Evolutionary conservation across 805 yeast species (phyloP).

Genomic region (Saccharomyces mikatae): DNA sequence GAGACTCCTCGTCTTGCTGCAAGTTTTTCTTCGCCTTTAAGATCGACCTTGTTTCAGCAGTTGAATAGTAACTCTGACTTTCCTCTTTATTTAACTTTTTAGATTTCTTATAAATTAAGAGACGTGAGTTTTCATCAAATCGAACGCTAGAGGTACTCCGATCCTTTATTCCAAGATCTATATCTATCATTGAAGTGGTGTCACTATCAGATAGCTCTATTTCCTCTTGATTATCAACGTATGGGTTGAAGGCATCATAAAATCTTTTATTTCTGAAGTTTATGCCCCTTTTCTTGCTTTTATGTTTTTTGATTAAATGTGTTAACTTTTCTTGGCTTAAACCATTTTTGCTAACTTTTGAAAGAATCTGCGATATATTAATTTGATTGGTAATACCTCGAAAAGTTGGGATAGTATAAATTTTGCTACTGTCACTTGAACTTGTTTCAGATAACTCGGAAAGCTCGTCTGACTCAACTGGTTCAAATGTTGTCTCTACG

Average conservation of each 20-base stretch:
- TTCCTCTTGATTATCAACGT: not conserved
- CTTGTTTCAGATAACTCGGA: not conserved
- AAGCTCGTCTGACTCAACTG: not conserved
- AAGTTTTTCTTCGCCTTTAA: slow-evolving; percentile 31
- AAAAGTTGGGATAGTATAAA: slow-evolving; percentile 39
- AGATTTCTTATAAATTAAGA: slow-evolving; percentile 2
- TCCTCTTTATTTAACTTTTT: not conserved
- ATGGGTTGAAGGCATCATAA: slow-evolving; percentile 9
- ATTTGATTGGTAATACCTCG: slow-evolving; percentile 8
- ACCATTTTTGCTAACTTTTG: slow-evolving; percentile 12
- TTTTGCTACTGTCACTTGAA: slow-evolving; percentile 5
- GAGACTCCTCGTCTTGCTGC: slow-evolving; percentile 30
- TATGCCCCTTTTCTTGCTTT: slow-evolving; percentile 1
- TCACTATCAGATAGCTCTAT: not conserved
- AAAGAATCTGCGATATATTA: slow-evolving; percentile 13
- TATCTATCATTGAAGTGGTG: not conserved
- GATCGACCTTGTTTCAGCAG: slow-evolving; percentile 27
- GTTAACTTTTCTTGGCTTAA: slow-evolving; percentile 11
- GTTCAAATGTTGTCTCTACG: not conserved
- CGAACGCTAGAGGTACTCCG: slow-evolving; percentile 1
- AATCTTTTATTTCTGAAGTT: slow-evolving; percentile 12
- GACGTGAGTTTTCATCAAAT: slow-evolving; percentile 2
- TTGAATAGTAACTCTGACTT: not conserved
- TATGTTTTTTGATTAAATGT: slow-evolving; percentile 3
- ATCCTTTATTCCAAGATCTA: not conserved